Base-by-base conservation (phyloP, 225 moss, liverwort and hornwort species). In the Sphagnum tenellum region DNA sequence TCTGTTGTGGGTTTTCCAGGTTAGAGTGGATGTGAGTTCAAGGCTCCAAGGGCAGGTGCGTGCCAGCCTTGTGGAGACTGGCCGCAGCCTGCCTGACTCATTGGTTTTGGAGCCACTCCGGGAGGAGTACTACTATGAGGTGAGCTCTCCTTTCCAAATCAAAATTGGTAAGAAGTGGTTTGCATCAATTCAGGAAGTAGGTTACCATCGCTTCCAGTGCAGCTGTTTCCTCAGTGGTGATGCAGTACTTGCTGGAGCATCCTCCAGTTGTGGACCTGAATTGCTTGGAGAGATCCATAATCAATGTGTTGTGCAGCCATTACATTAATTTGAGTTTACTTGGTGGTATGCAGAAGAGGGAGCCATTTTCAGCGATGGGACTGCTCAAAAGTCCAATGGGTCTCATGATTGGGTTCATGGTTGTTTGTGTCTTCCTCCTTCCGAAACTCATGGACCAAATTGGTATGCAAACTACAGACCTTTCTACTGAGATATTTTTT, bases 341-440 rank as follows among this genome's bases (percentile, higher is more conserved):
- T 48, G 8, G 47, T 44, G n/a, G 14, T 48, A 13, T 79, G 82
- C 89, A 92, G 96, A 76, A 76, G 64, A 88, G 93, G 45, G 98
- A 93, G 70, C 90, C 98, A 9, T 84, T 93, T 66, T 98, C 98
- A 47, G 71, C 79, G 56, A 63, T 89, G 47, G 70, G 71, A 69
- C 71, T 98, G 51, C 54, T 93, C 60, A 98, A 93, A 79, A 98
- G 93, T 67, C 98, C 98, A 2, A 98, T 98, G 98, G 98, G 98
- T 61, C 63, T 98, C 70, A 93, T 90, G 93, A 89, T 91, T 55
- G 90, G 77, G 52, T 98, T 93, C 65, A 98, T 93, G 93, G 45
- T 90, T 14, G 51, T 98, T 70, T 89, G 87, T 8, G 75, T 93
- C 63, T 69, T 92, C 69, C 85, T 98, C 44, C 69, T 98, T 61